Evolutionary conservation across 768 basidiomycete genomes (phyloP), one percentile per base, ranked within the genome.

Genomic region (Pisolithus orientalis): DNA sequence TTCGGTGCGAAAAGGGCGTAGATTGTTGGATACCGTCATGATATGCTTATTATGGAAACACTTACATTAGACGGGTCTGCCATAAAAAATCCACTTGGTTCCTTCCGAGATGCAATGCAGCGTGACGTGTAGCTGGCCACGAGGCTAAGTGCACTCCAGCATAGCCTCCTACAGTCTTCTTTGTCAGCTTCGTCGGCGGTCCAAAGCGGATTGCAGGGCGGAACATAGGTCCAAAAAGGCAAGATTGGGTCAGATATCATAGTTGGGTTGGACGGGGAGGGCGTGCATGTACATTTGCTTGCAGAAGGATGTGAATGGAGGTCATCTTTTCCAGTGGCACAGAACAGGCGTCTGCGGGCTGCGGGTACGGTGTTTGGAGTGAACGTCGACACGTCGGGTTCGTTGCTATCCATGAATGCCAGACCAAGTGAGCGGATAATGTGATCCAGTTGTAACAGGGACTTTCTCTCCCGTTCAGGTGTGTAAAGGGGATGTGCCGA

Each of bases 81-180:
- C 50, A 90, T 62, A 53, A 72, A 79, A 47, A 90, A 78, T 13
- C 75, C 70, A 10, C 79, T 76, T 8, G 81, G 75, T 17, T 80
- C 75, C 46, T 75, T 74, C 50, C 81, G 76, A 65, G 85, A 82
- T 0, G 83, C 82, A 17, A 81, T 81, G 59, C 84, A 85, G 59
- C 84, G 81, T 21, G 82, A 79, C 14, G 83, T 80, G 60, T 86
- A 84, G 51, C 76, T 80, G 7, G 86, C 80, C 49, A 87, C 76
- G 27, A 90, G 75, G 53, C 78, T 77, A 39, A 91, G 75, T 16
- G 88, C 78, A 53, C 79, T 78, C 89, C 89, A 90, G 61, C 84
- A 86, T 16, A 90, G 72, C 25, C 89, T 70, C n/a, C 88, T 77
- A 51, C 81, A 81, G 59, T 87, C 84, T 61, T 91, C 89, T 50